Conservation (phyloP, 768 basidiomycete species). For the Boletus edulis region DNA sequence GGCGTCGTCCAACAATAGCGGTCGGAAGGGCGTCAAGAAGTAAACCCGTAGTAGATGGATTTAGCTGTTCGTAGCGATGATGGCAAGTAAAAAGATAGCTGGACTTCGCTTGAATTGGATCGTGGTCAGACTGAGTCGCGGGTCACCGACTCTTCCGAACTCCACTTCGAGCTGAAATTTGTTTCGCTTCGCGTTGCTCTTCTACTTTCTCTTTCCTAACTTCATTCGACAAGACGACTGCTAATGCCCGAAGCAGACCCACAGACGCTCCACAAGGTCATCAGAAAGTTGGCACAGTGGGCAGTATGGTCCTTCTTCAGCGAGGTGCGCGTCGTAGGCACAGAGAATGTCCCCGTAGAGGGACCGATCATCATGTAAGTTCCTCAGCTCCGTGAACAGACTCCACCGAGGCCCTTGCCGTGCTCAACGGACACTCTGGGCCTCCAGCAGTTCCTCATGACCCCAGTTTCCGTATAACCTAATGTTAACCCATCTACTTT, state of each 20-base stretch:
- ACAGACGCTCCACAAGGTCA: constrained; percentile 59
- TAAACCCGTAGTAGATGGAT: background rate
- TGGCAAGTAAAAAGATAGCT: background rate
- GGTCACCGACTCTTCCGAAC: too few relatives aligned
- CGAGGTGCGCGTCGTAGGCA: constrained; percentile 81
- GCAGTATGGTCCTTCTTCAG: constrained; percentile 87
- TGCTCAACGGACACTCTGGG: background rate
- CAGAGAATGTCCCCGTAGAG: constrained; percentile 80
- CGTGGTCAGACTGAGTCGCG: too few relatives aligned
- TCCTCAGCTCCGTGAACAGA: background rate
- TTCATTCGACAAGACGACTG: background rate
- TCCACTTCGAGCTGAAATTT: background rate
- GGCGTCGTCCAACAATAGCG: too few relatives aligned
- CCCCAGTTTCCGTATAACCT: background rate
- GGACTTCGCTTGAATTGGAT: constrained; percentile 6
- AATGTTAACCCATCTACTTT: constrained; percentile 14
- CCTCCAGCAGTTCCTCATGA: background rate
- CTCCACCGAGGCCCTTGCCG: constrained; percentile 2
- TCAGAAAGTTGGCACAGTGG: constrained; percentile 68
- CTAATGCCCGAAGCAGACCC: constrained; percentile 33
- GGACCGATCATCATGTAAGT: constrained; percentile 94
- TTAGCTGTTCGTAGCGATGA: background rate
- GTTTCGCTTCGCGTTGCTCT: constrained; percentile 2
- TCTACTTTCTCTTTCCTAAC: constrained; percentile 3
- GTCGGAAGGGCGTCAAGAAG: background rate